Evolutionary conservation across 306 rosid genomes (phyloP).

Genomic region (Myrica gale): DNA sequence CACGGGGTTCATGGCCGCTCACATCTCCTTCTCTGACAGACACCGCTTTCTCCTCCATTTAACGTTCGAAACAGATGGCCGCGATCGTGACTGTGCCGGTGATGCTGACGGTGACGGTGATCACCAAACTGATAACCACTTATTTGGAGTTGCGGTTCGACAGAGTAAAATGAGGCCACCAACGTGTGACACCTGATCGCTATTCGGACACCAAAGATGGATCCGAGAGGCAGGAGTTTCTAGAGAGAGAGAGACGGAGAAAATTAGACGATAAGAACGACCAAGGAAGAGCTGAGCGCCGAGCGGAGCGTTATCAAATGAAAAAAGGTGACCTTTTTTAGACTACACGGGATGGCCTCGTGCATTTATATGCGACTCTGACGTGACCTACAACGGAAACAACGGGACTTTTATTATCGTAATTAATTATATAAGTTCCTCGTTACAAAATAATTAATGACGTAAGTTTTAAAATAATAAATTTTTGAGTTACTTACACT

Average conservation of each 20-base stretch:
- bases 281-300: neutral
- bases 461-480: too few relatives aligned
- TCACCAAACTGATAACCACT: neutral
- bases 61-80: slow-evolving; percentile 18
- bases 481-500: too few relatives aligned
- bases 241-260: neutral
- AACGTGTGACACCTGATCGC: neutral
- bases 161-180: slow-evolving; percentile 7
- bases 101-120: slow-evolving; percentile 9
- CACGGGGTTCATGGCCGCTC: slow-evolving; percentile 26
- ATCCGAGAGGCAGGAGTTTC: slow-evolving; percentile 32
- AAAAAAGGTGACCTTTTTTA: neutral
- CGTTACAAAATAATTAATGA: too few relatives aligned
- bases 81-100: slow-evolving; percentile 11
- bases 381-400: slow-evolving; percentile 11
- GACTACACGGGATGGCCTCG: too few relatives aligned
- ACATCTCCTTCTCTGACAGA: slow-evolving; percentile 34
- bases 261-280: neutral
- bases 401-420: neutral
- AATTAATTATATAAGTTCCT: too few relatives aligned
- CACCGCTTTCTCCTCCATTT: slow-evolving; percentile 26
- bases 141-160: slow-evolving; percentile 19
- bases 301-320: neutral
- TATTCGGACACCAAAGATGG: neutral
- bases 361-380: too few relatives aligned